Percentiles rank a stretch among this genome's conserved stretches.
Conservation (phyloP, 2,329 filamentous ascomycete species). For the Stachybotrys echinatus region DNA sequence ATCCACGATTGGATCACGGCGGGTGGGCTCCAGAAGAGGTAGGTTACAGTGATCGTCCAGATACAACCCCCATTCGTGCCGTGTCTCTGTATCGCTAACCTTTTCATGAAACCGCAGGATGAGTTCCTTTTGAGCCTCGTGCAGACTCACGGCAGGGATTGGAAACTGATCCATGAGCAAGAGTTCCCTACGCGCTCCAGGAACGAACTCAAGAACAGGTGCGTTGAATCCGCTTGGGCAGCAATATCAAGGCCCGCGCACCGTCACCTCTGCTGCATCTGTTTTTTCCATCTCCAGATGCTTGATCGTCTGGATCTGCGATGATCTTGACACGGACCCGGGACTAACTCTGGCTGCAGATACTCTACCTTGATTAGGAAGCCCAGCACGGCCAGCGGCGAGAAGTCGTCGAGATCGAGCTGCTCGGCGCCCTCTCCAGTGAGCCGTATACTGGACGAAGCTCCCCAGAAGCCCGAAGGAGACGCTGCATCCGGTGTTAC, state of each 20-base stretch:
- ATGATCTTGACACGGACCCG: no score
- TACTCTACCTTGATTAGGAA: conserved; percentile 1
- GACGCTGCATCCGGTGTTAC: not conserved
- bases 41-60: not conserved
- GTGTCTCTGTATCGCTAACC: not conserved
- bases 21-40: conserved; percentile 15
- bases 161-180: conserved; percentile 15
- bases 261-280: no score
- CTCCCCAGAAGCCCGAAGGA: not conserved
- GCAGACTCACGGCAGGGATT: conserved; percentile 12
- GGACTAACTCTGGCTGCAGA: not conserved
- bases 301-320: no score
- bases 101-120: conserved; percentile 8
- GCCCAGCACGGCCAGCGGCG: not conserved
- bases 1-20: conserved; percentile 28
- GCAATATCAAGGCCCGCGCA: no score
- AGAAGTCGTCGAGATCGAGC: not conserved
- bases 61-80: no score
- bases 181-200: conserved; percentile 11
- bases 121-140: conserved; percentile 11
- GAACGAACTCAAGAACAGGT: conserved; percentile 17
- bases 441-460: not conserved
- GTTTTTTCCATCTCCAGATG: no score
- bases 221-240: no score
- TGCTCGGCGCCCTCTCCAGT: not conserved